These are phyloP conservation scores for Curvularia verruculosa DNA, from an alignment of 2,329 filamentous ascomycete species.

Conservation along the genomic window DNA sequence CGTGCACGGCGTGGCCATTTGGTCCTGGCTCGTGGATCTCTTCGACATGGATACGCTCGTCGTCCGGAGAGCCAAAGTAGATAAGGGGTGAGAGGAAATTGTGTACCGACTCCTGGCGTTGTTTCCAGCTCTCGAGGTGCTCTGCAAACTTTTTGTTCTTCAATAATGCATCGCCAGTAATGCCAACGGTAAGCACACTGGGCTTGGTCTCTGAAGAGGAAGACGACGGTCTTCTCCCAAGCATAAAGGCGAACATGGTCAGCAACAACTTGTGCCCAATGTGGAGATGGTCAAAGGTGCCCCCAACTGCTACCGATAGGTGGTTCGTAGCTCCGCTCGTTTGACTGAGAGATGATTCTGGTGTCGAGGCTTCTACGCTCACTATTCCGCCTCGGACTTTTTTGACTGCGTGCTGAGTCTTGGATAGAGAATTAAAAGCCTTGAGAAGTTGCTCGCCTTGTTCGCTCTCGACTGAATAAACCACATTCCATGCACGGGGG, in stretches of 20 bases:
- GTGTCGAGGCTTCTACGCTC: constrained; percentile 21
- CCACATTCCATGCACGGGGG: constrained; percentile 64
- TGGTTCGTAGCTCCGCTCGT: constrained; percentile 50
- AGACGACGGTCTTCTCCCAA: constrained; percentile 51
- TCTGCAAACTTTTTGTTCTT: constrained; percentile 88
- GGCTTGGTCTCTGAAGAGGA: constrained; percentile 24
- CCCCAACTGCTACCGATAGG: constrained; percentile 77
- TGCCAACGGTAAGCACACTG: constrained; percentile 76
- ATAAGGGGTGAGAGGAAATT: constrained; percentile 70
- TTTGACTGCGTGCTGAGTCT: constrained; percentile 35
- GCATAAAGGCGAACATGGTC: constrained; percentile 79
- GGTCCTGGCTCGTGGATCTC: constrained; percentile 55
- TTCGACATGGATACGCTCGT: constrained; percentile 50
- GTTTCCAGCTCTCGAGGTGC: constrained; percentile 79
- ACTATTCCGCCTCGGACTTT: constrained; percentile 47
- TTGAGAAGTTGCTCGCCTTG: constrained; percentile 65
- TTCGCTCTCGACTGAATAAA: constrained; percentile 72
- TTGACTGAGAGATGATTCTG: constrained; percentile 8
- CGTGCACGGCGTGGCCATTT: constrained; percentile 61
- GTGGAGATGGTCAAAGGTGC: constrained; percentile 96
- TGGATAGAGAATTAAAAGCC: constrained; percentile 49
- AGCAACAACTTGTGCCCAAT: constrained; percentile 95
- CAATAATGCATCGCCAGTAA: constrained; percentile 86
- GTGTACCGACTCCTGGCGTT: constrained; percentile 71
- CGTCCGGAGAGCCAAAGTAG: constrained; percentile 61